These are phyloP conservation scores for Nematodospora valgi DNA, from an alignment of 805 yeast species.

Conservation along the genomic window DNA sequence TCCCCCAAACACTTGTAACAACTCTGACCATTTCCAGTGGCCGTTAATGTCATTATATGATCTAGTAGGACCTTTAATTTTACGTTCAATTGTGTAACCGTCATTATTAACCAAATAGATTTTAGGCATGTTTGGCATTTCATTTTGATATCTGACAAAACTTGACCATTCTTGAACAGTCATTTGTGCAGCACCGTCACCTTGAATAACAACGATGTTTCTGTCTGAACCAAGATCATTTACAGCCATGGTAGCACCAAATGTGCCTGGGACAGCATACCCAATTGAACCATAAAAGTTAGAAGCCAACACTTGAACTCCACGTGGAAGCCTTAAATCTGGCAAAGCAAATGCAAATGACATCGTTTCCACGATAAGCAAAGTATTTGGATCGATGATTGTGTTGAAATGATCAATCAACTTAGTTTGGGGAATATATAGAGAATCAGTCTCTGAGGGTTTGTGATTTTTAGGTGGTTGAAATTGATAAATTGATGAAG, in stretches of 20 bases:
- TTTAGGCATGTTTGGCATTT: conserved; percentile 45
- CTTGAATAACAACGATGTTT: conserved; percentile 72
- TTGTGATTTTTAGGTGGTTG: conserved; percentile 10
- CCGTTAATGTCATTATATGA: conserved; percentile 80
- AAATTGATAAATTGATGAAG: conserved; percentile 14
- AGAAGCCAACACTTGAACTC: conserved; percentile 56
- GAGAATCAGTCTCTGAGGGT: conserved; percentile 8
- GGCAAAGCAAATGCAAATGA: conserved; percentile 76
- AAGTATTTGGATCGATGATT: conserved; percentile 57
- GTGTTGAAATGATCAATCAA: conserved; percentile 32
- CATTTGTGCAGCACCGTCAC: conserved; percentile 96
- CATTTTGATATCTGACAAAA: conserved; percentile 51
- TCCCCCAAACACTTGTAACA: conserved; percentile 65
- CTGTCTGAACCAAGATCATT: conserved; percentile 48
- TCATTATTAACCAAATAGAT: conserved; percentile 76
- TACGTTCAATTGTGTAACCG: conserved; percentile 89
- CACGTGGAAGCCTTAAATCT: conserved; percentile 59
- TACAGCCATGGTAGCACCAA: conserved; percentile 77
- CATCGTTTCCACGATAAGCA: conserved; percentile 79
- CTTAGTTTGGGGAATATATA: conserved; percentile 26
- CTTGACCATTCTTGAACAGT: conserved; percentile 81
- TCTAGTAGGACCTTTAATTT: conserved; percentile 73
- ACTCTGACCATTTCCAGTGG: conserved; percentile 75
- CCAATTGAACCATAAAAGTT: conserved; percentile 85
- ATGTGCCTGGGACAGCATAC: conserved; percentile 79